Evolutionary conservation across 1,284 basidiomycete genomes (phyloP), one percentile per base, ranked within the genome.

Genomic region (Taiwanofungus camphoratus): DNA sequence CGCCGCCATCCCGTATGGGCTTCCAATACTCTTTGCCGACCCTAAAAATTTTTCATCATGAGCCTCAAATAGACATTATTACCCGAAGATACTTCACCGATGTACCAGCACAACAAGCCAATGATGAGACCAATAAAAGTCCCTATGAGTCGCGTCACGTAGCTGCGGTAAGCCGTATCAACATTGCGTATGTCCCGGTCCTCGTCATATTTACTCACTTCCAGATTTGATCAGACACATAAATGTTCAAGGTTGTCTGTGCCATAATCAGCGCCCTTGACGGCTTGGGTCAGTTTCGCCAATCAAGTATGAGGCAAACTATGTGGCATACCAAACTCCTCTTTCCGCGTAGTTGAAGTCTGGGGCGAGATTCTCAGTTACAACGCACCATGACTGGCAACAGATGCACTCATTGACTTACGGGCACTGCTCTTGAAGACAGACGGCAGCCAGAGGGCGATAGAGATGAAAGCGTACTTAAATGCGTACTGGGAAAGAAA

Each of bases 261-360:
- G 77, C 71, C 78, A 82, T 84, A 56, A 83, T 81, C 43, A 82
- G 58, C 2, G 78, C 79, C 80, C 80, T 70, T 38, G 2, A 30
- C 6, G 15, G 6, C 18, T 20, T 37, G 16, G 41, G 2, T 27
- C 5, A 23, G 6, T 18, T 15, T 5, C 12, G 22, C 12, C 1
- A 22, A 36, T n/a, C 33, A 30, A 18, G 2, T 24, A 21, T 15
- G 18, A 36, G 13, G 48, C 37, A 19, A 16, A 20, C 9, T 19
- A 40, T 22, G 26, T 3, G 15, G 31, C 59, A 36, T 50, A 71
- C 70, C 57, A 81, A 44, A 63, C 59, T 48, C 63, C 73, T 46
- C 68, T 73, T 47, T 70, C 55, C 8, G 55, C 61, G 53, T 69
- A 73, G 21, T 66, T 64, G 43, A 76, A 70, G 35, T 66, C 71